Evolutionary conservation across 805 yeast species (phyloP), one percentile per base, ranked within the genome.

Genomic region (Clavispora fructus): DNA sequence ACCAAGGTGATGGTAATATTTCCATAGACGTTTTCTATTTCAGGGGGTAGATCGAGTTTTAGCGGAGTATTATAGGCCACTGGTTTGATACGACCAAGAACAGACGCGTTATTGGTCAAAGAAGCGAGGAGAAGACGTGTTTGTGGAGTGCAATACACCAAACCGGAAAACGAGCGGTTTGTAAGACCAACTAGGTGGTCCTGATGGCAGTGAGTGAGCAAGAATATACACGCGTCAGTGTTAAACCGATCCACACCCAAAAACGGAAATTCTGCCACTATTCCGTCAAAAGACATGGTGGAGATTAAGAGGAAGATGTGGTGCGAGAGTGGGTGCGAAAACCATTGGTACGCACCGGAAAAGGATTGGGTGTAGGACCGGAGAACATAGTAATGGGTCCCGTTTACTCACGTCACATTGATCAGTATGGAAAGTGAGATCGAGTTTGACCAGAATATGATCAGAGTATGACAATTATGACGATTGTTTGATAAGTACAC

Each of bases 161-260:
- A 51, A 7, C 74, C 71, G 1, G 71, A 68, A 39, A 68, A 61
- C 46, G 67, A 64, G n/a, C 60, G 54, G 38, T 67, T 59, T 1
- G 65, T 65, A 12, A 81, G 58, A 0, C 85, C 85, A 0, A 48
- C 57, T 40, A 79, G 55, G 54, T 80, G 85, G 51, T 81, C 85
- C 1, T 73, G 56, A 57, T 81, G 86, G 44, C 70, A 67, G 52
- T 81, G 85, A 0, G 84, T 72, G 8, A 81, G 65, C 4, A 70
- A 55, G 43, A 52, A 67, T 5, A 60, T 50, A 3, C 54, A 48
- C 0, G 64, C 65, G 1, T 43, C 44, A 9, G 51, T 46, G 46
- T 62, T 61, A 56, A 64, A 66, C 50, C 56, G 56, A 61, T 62
- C 74, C 44, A 76, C 63, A 31, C 74, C 62, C 4, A 80, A 58